Evolutionary conservation across 352 stramenopile species (phyloP).

Genomic region (Globisporangium polare): DNA sequence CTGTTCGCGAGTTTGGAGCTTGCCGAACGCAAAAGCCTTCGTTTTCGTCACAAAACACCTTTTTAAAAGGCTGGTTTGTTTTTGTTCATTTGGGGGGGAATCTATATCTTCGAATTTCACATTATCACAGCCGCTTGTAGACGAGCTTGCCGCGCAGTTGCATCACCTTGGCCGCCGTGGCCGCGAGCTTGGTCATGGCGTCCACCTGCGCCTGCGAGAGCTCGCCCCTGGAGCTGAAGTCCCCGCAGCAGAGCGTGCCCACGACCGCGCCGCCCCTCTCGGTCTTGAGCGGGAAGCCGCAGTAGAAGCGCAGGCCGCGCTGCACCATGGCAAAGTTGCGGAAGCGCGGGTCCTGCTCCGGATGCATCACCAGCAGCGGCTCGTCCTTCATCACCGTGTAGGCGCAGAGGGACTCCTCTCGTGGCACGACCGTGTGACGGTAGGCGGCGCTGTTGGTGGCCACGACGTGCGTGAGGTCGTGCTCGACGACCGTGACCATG

Average conservation of each 20-base stretch:
- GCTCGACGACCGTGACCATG: constrained; percentile 19
- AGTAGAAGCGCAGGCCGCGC: constrained; percentile 16
- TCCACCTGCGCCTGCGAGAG: constrained; percentile 10
- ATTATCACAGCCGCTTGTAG: constrained; percentile 16
- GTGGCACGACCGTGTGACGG: constrained; percentile 1
- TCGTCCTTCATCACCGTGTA: constrained; percentile 12
- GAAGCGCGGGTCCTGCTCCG: constrained; percentile 16
- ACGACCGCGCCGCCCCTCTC: constrained; percentile 7
- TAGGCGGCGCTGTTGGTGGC: constrained; percentile 14
- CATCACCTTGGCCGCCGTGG: constrained; percentile 18
- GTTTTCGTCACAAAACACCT: too few relatives aligned
- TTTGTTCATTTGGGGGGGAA: too few relatives aligned
- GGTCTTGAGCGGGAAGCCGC: constrained; percentile 17
- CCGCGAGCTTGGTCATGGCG: constrained; percentile 15
- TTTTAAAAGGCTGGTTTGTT: too few relatives aligned
- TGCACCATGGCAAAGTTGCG: constrained; percentile 11
- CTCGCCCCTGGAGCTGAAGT: constrained; percentile 1
- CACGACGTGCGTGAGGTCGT: constrained; percentile 12
- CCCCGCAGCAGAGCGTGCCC: constrained; percentile 19
- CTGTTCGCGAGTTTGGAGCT: too few relatives aligned
- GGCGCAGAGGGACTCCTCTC: constrained; percentile 15
- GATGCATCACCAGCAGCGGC: constrained; percentile 10
- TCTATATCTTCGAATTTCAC: too few relatives aligned
- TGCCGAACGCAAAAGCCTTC: too few relatives aligned
- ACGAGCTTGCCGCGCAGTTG: constrained; percentile 12